phyloP scores from a whole-genome alignment of 352 stramenopile species.

The Aphanomyces astaci region DNA sequence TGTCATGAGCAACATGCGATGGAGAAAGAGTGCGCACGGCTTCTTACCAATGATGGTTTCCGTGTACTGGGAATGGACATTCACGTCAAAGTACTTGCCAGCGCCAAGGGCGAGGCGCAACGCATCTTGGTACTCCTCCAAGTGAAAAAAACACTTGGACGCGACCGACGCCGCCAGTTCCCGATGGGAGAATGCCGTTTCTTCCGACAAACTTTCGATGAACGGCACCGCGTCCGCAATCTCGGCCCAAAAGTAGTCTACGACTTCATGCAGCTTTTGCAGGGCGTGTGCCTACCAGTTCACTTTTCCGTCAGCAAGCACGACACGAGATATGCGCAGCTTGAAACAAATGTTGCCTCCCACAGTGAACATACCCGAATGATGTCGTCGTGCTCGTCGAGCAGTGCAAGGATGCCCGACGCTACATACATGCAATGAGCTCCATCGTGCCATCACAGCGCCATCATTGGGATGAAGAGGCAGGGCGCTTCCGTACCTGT shows the following conservation, averaged over 20 bases:
- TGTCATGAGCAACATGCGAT: background rate
- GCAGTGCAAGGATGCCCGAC: constrained; percentile 78
- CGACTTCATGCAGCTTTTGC: constrained; percentile 86
- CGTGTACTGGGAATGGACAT: constrained; percentile 91
- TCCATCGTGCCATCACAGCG: no score
- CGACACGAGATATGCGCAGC: no score
- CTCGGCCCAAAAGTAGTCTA: constrained; percentile 93
- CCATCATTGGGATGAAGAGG: background rate
- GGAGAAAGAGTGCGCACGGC: background rate
- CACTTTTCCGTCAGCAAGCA: background rate
- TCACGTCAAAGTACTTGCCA: constrained; percentile 93
- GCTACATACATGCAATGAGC: constrained; percentile 52
- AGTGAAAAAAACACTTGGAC: constrained; percentile 97
- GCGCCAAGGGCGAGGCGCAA: constrained; percentile 92
- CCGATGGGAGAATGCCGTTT: constrained; percentile 83
- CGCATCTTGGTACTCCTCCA: constrained; percentile 96
- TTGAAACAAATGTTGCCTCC: no score
- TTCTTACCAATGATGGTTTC: constrained; percentile 91
- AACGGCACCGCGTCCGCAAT: constrained; percentile 86
- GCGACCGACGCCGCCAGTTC: constrained; percentile 89
- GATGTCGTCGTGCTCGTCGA: constrained; percentile 87
- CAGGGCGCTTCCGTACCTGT: background rate
- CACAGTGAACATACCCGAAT: constrained; percentile 70
- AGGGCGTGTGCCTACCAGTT: constrained; percentile 72
- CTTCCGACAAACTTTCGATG: constrained; percentile 92